Percentiles rank a stretch among this genome's conserved stretches.
Evolutionary conservation across 1,284 basidiomycete genomes (phyloP).

Genomic region (Cryptococcus deneoformans): DNA sequence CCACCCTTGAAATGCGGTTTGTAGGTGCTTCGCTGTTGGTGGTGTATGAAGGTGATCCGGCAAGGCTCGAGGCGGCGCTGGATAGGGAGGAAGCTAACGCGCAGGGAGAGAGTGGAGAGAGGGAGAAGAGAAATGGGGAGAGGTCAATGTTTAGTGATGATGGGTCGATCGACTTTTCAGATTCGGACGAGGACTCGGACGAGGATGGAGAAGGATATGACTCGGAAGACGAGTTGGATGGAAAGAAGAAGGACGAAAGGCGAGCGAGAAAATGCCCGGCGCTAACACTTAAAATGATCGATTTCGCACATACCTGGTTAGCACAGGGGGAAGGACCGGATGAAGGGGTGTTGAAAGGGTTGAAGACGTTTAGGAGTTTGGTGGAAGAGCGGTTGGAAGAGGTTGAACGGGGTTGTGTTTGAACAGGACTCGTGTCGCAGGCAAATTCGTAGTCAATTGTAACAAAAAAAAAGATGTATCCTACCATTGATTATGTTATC

Average conservation of each 20-base stretch:
- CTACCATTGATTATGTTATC: no score
- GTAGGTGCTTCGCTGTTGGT: constrained; percentile 77
- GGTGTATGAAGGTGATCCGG: constrained; percentile 73
- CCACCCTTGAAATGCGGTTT: constrained; percentile 68
- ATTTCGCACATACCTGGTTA: constrained; percentile 85
- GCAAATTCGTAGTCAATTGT: no score
- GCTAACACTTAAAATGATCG: constrained; percentile 74
- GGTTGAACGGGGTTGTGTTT: constrained; percentile 13
- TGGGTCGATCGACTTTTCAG: constrained; percentile 32
- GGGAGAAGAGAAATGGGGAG: not conserved
- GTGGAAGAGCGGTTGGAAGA: constrained; percentile 54
- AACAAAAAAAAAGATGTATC: no score
- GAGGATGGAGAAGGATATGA: constrained; percentile 38
- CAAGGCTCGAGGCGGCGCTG: constrained; percentile 52
- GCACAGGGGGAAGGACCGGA: constrained; percentile 74
- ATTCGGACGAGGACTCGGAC: constrained; percentile 23
- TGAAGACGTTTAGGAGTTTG: constrained; percentile 62
- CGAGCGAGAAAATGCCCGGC: constrained; percentile 54
- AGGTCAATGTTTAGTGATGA: constrained; percentile 19
- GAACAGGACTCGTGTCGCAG: no score
- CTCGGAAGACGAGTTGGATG: constrained; percentile 31
- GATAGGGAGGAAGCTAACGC: constrained; percentile 39
- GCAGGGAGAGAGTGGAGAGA: constrained; percentile 18
- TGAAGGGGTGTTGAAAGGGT: constrained; percentile 67
- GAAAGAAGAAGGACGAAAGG: constrained; percentile 33